Base-by-base conservation (phyloP, 2,329 filamentous ascomycete species). In the Colletotrichum sojae region DNA sequence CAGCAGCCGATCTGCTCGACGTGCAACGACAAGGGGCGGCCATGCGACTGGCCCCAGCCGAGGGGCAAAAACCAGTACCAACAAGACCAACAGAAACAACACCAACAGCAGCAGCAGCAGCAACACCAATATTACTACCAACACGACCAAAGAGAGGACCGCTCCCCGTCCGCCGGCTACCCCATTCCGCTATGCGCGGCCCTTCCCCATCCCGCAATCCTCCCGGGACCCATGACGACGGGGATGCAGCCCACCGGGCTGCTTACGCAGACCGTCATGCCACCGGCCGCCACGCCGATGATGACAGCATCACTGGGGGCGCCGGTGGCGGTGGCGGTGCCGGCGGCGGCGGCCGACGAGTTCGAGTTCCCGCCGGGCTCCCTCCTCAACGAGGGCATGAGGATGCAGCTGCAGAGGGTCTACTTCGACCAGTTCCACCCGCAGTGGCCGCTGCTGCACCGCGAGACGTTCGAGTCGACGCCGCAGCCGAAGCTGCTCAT, bases 391-490 rank as follows among this genome's bases (percentile, higher is more conserved):
- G 60, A 68, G 25, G 20, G 16, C 3, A 49, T 59, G 53, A 64
- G 18, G 40, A 15, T 58, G 39, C 60, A 68, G 27, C 16, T 58
- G 40, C 53, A 64, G 20, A 64, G 48, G 1, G 27, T 54, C n/a
- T 68, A 68, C 46, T 68, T 68, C 20, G 31, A 52, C n/a, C 53
- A 49, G 2, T 64, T 64, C n/a, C 65, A 68, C 9, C 65, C 60
- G 3, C 60, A 58, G 27, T 68, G 65, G 65, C 65, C 65, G 25
- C 9, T 68, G 20, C 20, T 68, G 22, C 65, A 68, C n/a, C 48
- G 65, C 6, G 65, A 64, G 40, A 27, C 27, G 6, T 68, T 59
- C 54, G 39, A 58, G 40, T 58, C 46, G 8, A 64, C 36, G 2
- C 9, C 36, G 5, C 65, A 68, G 27, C 54, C 60, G 8, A 46